Conservation (phyloP, 225 moss, liverwort and hornwort species). For the Pleurozium schreberi region DNA sequence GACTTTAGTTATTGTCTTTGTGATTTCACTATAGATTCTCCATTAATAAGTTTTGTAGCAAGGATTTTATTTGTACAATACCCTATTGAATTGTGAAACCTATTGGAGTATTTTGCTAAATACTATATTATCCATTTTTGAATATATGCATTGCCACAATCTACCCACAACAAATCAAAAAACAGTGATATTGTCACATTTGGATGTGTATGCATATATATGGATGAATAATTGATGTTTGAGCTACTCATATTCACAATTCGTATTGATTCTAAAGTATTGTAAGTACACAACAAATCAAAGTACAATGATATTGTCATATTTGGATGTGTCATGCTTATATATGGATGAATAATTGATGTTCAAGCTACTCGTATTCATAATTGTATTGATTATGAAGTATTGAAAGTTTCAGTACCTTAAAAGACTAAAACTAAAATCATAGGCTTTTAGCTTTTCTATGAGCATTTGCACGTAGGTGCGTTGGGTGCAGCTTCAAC, state of each 20-base stretch:
- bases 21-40: background rate
- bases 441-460: background rate
- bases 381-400: too few relatives aligned
- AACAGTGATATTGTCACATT: background rate
- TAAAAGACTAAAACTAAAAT: background rate
- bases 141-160: background rate
- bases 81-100: background rate
- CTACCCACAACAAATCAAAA: background rate
- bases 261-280: background rate
- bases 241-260: background rate
- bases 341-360: too few relatives aligned
- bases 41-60: background rate
- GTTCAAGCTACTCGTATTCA: too few relatives aligned
- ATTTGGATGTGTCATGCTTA: too few relatives aligned
- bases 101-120: background rate
- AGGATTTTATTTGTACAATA: background rate
- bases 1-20: background rate
- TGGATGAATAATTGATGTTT: background rate
- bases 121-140: background rate
- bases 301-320: too few relatives aligned
- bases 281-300: too few relatives aligned
- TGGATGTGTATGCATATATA: background rate
- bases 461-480: accelerated
- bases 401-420: too few relatives aligned
- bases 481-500: accelerated